Evolutionary conservation across 2,329 filamentous ascomycete species (phyloP).

Genomic region (Colletotrichum incanum): DNA sequence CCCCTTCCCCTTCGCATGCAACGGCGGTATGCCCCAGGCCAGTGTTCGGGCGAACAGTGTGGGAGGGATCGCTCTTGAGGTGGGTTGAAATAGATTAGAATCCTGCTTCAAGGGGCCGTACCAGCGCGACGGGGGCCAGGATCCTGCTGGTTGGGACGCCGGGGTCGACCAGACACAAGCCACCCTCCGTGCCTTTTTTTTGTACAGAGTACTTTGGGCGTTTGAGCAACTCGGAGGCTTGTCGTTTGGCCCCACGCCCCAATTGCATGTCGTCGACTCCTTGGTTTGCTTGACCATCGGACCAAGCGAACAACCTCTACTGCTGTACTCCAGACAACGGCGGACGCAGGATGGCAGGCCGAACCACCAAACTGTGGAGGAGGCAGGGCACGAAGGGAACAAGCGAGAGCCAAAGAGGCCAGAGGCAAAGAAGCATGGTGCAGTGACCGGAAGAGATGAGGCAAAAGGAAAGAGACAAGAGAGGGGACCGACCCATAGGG

Average conservation of each 20-base stretch:
- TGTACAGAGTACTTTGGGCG: background rate
- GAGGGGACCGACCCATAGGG: conserved; percentile 3
- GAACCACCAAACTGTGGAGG: conserved; percentile 30
- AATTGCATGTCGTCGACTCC: conserved; percentile 3
- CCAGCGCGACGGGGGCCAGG: conserved; percentile 35
- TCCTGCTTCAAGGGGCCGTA: conserved; percentile 42
- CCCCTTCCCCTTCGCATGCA: conserved; percentile 21
- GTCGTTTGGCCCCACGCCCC: conserved; percentile 19
- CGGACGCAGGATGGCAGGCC: conserved; percentile 4
- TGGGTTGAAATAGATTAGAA: conserved; percentile 43
- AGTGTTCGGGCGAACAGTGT: conserved; percentile 36
- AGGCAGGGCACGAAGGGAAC: background rate
- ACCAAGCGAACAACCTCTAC: conserved; percentile 12
- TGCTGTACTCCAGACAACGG: conserved; percentile 34
- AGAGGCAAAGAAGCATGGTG: conserved; percentile 15
- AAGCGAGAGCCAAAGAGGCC: conserved; percentile 30
- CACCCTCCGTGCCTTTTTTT: background rate
- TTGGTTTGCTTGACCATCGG: background rate
- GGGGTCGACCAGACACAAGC: conserved; percentile 13
- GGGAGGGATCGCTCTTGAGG: conserved; percentile 38
- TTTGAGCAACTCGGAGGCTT: conserved; percentile 6
- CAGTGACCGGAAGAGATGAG: background rate
- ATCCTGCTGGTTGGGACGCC: conserved; percentile 35
- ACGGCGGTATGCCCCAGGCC: conserved; percentile 25
- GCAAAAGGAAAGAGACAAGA: background rate